Conservation (phyloP, 805 yeast species). For the Saturnispora hagleri region DNA sequence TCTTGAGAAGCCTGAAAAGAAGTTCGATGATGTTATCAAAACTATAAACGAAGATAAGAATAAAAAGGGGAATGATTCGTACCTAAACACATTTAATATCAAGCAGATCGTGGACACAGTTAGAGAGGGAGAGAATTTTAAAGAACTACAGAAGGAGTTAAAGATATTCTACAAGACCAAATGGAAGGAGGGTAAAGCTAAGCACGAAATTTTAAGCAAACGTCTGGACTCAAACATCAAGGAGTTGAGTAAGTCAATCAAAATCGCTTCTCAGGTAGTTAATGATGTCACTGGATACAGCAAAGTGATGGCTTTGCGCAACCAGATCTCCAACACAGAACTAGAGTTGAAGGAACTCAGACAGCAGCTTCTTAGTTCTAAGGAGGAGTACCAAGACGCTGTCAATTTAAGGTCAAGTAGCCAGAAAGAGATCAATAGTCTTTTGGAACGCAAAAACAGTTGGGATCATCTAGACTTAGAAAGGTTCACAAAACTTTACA, state of each 20-base stretch:
- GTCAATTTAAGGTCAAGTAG: constrained; percentile 54
- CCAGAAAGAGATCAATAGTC: constrained; percentile 80
- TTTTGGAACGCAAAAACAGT: constrained; percentile 71
- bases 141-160: constrained; percentile 25
- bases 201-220: constrained; percentile 31
- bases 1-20: background rate
- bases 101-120: constrained; percentile 20
- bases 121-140: constrained; percentile 27
- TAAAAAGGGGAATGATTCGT: background rate
- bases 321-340: constrained; percentile 51
- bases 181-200: constrained; percentile 20
- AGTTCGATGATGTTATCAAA: background rate
- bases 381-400: constrained; percentile 47
- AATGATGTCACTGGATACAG: constrained; percentile 92
- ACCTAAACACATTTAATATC: constrained; percentile 10
- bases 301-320: constrained; percentile 62
- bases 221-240: constrained; percentile 41
- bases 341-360: constrained; percentile 39
- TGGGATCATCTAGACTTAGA: constrained; percentile 81
- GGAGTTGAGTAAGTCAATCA: constrained; percentile 47
- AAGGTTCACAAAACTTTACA: constrained; percentile 70
- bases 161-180: constrained; percentile 21
- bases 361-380: constrained; percentile 37
- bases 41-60: constrained; percentile 5
- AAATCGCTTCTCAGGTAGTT: constrained; percentile 55